Evolutionary conservation across 140 eudicot species (phyloP), one percentile per base, ranked within the genome.

Genomic region (Flaveria floridana): DNA sequence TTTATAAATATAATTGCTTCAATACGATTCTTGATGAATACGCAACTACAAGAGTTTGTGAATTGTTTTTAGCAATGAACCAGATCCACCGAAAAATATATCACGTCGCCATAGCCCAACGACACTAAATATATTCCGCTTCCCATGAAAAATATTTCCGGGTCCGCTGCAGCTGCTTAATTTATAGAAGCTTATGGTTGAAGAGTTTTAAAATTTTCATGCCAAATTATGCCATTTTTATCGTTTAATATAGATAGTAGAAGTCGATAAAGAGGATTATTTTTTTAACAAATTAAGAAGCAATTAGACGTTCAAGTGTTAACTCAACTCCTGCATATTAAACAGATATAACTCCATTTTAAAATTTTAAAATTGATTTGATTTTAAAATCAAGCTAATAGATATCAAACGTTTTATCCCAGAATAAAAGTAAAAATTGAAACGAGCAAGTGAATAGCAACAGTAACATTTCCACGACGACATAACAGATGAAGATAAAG

Each of bases 401-500:
- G 41, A 34, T 34, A 1, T 34, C 41, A 34, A 34, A 34, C 8
- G 41, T 34, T 6, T 6, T 34, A 34, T 34, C 41, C 41, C 41
- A 34, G 12, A 23, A 23, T 25, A 28, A 10, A 14, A 14, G 19
- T 62, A 7, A 62, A 12, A 62, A 48, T 34, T 51, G 34, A 55
- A 10, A 7, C 0, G 48, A 6, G 21, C 46, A 37, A 53, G 67
- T 39, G 66, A 66, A 76, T 67, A 67, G 74, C 25, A 53, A 76
- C 74, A 75, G 73, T 75, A 65, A 34, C 65, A 30, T 11, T 75
- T 75, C 73, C 65, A 75, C 65, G 65, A 75, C 65, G 65, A 64
- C 53, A 65, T 14, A 44, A 53, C 37, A 55, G 50, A 71, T 53
- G 20, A 55, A 34, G 67, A 71, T 64, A 71, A 51, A 71, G 65